Evolutionary conservation across 192 early-diverging fungal species (phyloP).

Genomic region (Coemansia sp.): DNA sequence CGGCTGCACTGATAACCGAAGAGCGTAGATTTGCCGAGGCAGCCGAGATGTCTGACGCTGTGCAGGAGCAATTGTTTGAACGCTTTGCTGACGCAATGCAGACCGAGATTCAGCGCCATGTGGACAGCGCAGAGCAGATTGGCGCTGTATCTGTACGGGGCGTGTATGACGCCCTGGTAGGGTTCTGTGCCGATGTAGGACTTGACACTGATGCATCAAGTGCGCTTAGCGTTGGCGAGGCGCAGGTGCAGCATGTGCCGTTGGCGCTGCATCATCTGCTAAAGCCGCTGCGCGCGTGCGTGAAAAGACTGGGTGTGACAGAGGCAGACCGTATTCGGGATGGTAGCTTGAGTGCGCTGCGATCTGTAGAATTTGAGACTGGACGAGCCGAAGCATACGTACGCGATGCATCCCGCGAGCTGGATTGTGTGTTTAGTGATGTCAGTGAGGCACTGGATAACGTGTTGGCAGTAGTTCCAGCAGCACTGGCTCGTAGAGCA

Average conservation of each 20-base stretch:
- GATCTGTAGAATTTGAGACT: conserved; percentile 4
- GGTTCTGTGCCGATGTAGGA: conserved; percentile 11
- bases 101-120: conserved; percentile 13
- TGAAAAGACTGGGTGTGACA: conserved; percentile 9
- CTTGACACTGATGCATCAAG: not conserved
- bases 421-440: conserved; percentile 31
- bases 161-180: conserved; percentile 19
- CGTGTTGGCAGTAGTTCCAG: conserved; percentile 23
- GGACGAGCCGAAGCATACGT: conserved; percentile 19
- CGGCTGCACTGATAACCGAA: conserved; percentile 8
- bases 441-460: conserved; percentile 23
- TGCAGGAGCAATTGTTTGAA: conserved; percentile 23
- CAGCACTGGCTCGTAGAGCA: conserved; percentile 12
- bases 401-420: conserved; percentile 16
- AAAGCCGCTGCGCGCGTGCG: conserved; percentile 25
- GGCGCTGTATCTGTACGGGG: conserved; percentile 1
- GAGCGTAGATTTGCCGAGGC: conserved; percentile 41
- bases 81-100: conserved; percentile 16
- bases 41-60: conserved; percentile 9
- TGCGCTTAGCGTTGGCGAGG: conserved; percentile 33
- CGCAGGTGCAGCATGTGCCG: conserved; percentile 14
- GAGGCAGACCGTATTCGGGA: conserved; percentile 18
- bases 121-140: not conserved
- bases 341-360: conserved; percentile 16
- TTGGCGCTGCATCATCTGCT: conserved; percentile 37